These are phyloP conservation scores for Plantago major DNA, from an alignment of 257 asterid species.

Conservation along the genomic window DNA sequence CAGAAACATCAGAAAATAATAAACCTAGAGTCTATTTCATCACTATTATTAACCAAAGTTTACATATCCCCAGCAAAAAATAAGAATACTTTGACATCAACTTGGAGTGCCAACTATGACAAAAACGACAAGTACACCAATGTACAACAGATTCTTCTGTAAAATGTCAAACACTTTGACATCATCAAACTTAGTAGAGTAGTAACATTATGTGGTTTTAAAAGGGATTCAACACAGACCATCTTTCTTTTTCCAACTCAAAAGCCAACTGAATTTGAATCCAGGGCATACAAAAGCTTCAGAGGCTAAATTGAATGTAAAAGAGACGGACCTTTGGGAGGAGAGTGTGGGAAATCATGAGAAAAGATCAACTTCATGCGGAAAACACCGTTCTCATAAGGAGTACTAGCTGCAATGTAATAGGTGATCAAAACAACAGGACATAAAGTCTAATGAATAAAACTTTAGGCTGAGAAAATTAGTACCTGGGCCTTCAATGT, in stretches of 20 bases:
- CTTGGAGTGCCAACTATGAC: too few species aligned
- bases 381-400: conserved; percentile 84
- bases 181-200: neutral
- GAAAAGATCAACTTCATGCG: conserved; percentile 89
- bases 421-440: conserved; percentile 20
- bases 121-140: too few species aligned
- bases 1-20: conserved; percentile 2
- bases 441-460: conserved; percentile 10
- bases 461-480: neutral
- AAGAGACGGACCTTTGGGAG: conserved; percentile 75
- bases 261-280: too few species aligned
- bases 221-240: too few species aligned
- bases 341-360: conserved; percentile 86
- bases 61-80: too few species aligned
- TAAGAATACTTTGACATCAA: too few species aligned
- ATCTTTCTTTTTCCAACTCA: too few species aligned
- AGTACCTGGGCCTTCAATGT: conserved; percentile 94
- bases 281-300: too few species aligned
- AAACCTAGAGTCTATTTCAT: neutral
- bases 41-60: too few species aligned
- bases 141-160: too few species aligned
- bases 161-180: neutral
- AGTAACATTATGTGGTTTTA: too few species aligned
- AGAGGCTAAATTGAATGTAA: conserved; percentile 3
- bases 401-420: conserved; percentile 86